Evolutionary conservation across 2,329 filamentous ascomycete genomes (phyloP).

Genomic region (Magnaporthiopsis incrustans): DNA sequence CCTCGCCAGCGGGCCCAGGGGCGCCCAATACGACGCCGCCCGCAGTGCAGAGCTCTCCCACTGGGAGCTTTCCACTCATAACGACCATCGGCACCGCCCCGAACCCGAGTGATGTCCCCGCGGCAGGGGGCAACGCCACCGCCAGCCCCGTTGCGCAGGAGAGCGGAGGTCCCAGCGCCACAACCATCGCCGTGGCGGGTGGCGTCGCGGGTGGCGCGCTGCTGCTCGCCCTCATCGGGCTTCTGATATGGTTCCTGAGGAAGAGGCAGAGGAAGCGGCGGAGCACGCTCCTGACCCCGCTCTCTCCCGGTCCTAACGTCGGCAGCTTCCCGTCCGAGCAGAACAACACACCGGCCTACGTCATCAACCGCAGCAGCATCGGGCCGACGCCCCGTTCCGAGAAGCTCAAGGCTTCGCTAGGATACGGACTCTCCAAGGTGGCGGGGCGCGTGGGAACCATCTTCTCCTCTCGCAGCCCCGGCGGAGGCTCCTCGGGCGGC

Average conservation of each 20-base stretch:
- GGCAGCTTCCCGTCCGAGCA: conserved; percentile 4
- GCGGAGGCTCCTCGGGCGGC: conserved; percentile 22
- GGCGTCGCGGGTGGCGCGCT: conserved; percentile 43
- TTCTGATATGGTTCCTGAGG: conserved; percentile 44
- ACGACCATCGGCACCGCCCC: conserved; percentile 12
- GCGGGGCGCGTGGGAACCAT: conserved; percentile 25
- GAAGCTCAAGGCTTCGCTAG: conserved; percentile 31
- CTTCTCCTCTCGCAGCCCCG: conserved; percentile 22
- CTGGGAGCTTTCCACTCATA: conserved; percentile 10
- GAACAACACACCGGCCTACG: conserved; percentile 20
- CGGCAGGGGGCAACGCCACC: conserved; percentile 9
- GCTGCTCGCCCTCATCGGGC: conserved; percentile 34
- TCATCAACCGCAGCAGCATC: conserved; percentile 37
- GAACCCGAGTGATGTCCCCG: conserved; percentile 7
- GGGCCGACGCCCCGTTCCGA: conserved; percentile 38
- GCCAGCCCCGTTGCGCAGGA: conserved; percentile 10
- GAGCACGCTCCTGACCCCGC: conserved; percentile 41
- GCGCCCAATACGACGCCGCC: not conserved
- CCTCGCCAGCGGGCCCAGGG: not conserved
- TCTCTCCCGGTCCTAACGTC: conserved; percentile 26
- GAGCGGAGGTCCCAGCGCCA: conserved; percentile 19
- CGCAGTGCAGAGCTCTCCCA: conserved; percentile 3
- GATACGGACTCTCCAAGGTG: conserved; percentile 27
- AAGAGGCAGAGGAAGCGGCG: conserved; percentile 35
- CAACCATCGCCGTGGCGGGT: conserved; percentile 38